Conservation (phyloP, 169 alveolate genomes). For the Plasmodium vivax region DNA sequence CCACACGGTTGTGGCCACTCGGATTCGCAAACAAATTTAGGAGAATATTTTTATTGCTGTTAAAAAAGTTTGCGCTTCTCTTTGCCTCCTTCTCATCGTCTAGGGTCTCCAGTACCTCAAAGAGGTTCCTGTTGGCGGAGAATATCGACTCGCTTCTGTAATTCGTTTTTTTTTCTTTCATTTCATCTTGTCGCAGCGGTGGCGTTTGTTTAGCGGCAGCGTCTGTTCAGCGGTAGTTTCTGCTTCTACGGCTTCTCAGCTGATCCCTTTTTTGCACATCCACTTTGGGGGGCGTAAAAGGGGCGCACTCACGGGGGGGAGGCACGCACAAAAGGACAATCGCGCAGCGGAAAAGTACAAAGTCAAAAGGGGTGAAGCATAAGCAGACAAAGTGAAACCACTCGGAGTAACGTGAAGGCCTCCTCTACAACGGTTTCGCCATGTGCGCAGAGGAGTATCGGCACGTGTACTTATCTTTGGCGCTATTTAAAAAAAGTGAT, state of each 20-base stretch:
- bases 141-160: slow-evolving; percentile 63
- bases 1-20: slow-evolving; percentile 14
- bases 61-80: slow-evolving; percentile 64
- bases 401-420: not conserved
- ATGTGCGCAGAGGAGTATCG: not conserved
- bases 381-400: not conserved
- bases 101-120: slow-evolving; percentile 45
- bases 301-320: not conserved
- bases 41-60: slow-evolving; percentile 46
- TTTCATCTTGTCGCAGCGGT: slow-evolving; percentile 62
- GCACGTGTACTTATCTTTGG: not conserved
- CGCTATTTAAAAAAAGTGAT: not conserved
- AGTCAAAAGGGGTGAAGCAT: not conserved
- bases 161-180: slow-evolving; percentile 55
- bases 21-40: slow-evolving; percentile 36
- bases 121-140: slow-evolving; percentile 11
- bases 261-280: not conserved
- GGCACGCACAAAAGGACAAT: not conserved
- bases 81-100: slow-evolving; percentile 71
- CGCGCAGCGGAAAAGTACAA: not conserved
- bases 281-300: not conserved
- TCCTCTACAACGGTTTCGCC: not conserved
- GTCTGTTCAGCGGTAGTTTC: not conserved
- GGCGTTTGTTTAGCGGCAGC: not conserved
- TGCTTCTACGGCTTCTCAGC: not conserved